Percentiles rank a stretch among this genome's conserved stretches.
phyloP scores from a whole-genome alignment of 2,329 filamentous ascomycete species.

The Zelopaecilomyces penicillatus region DNA sequence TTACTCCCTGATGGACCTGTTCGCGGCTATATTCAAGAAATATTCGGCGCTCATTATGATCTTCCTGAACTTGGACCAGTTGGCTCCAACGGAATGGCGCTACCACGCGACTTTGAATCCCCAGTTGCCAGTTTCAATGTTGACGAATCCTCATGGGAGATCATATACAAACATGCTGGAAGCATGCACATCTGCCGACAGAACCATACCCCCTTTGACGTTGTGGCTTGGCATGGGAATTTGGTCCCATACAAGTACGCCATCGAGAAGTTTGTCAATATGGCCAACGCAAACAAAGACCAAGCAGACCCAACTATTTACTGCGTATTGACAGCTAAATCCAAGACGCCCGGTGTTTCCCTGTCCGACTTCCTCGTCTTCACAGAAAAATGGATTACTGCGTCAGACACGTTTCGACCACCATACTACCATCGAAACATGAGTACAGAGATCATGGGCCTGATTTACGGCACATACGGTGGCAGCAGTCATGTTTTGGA shows the following conservation, averaged over 20 bases:
- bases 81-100: slow-evolving; percentile 58
- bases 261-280: slow-evolving; percentile 47
- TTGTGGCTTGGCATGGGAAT: slow-evolving; percentile 65
- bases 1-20: slow-evolving; percentile 41
- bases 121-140: slow-evolving; percentile 52
- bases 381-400: slow-evolving; percentile 56
- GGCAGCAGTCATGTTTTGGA: slow-evolving; percentile 20
- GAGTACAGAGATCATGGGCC: slow-evolving; percentile 48
- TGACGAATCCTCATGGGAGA: slow-evolving; percentile 45
- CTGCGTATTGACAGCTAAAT: slow-evolving; percentile 54
- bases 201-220: slow-evolving; percentile 60
- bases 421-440: slow-evolving; percentile 59
- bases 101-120: slow-evolving; percentile 55
- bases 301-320: slow-evolving; percentile 61
- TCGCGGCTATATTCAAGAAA: slow-evolving; percentile 58
- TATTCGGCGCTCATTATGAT: slow-evolving; percentile 56
- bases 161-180: slow-evolving; percentile 55
- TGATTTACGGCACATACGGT: slow-evolving; percentile 32
- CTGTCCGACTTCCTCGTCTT: slow-evolving; percentile 60
- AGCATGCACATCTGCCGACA: slow-evolving; percentile 53
- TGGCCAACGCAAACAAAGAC: slow-evolving; percentile 51
- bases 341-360: slow-evolving; percentile 43
- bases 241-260: slow-evolving; percentile 55
- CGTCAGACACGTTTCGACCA: slow-evolving; percentile 52
- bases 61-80: slow-evolving; percentile 60